These are phyloP conservation scores for Leptographium flavum DNA, from an alignment of 2,329 filamentous ascomycete species.

Conservation along the genomic window DNA sequence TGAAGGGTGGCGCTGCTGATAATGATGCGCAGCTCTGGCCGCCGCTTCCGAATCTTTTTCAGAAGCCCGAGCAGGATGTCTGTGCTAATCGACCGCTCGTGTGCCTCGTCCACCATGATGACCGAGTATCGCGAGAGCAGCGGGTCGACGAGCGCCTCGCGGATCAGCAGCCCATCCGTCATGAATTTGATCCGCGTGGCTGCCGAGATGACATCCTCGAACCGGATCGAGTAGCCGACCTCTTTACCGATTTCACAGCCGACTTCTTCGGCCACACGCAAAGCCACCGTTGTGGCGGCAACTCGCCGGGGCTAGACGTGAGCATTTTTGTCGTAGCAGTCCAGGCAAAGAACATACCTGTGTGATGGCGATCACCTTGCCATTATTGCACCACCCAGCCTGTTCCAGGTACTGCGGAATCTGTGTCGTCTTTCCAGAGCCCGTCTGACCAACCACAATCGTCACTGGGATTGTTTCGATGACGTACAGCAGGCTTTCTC, in stretches of 20 bases:
- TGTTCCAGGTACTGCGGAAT: slow-evolving; percentile 82
- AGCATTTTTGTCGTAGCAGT: background rate
- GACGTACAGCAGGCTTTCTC: slow-evolving; percentile 66
- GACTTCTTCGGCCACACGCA: slow-evolving; percentile 80
- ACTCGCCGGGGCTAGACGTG: slow-evolving; percentile 64
- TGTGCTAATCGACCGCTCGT: slow-evolving; percentile 84
- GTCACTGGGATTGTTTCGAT: slow-evolving; percentile 75
- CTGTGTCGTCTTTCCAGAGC: slow-evolving; percentile 91
- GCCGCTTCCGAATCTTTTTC: slow-evolving; percentile 74
- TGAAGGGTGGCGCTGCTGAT: slow-evolving; percentile 90
- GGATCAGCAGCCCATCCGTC: slow-evolving; percentile 80
- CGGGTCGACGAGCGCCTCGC: slow-evolving; percentile 88
- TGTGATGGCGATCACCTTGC: slow-evolving; percentile 74
- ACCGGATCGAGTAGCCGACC: slow-evolving; percentile 81
- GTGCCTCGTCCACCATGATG: slow-evolving; percentile 96
- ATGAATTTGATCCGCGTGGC: slow-evolving; percentile 86
- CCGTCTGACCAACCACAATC: slow-evolving; percentile 85
- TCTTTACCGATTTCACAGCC: slow-evolving; percentile 77
- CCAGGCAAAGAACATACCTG: slow-evolving; percentile 31
- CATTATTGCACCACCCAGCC: slow-evolving; percentile 76
- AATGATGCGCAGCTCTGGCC: slow-evolving; percentile 73
- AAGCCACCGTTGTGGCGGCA: slow-evolving; percentile 78
- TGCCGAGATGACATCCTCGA: slow-evolving; percentile 82
- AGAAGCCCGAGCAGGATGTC: slow-evolving; percentile 80
- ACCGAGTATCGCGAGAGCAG: slow-evolving; percentile 82